A percentile compares a stretch with the other conserved stretches of the same genome.
Evolutionary conservation across 179 eudicot species (phyloP).

Genomic region (Monotropa hypopitys): DNA sequence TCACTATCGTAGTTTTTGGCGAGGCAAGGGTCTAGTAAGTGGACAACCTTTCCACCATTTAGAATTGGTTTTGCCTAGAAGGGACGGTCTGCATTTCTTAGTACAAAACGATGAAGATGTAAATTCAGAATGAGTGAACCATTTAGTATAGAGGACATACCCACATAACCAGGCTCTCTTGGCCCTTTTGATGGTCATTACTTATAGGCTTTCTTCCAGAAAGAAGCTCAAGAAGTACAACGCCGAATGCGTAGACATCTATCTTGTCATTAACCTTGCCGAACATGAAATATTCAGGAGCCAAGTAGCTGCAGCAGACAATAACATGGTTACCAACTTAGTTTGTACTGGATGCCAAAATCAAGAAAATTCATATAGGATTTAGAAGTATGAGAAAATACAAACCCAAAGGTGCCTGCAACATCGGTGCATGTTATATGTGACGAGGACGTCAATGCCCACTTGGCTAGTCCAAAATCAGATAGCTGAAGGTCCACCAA

Average conservation of each 20-base stretch:
- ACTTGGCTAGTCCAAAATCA: slow-evolving; percentile 78
- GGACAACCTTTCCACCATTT: slow-evolving; percentile 42
- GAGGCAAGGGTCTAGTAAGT: slow-evolving; percentile 58
- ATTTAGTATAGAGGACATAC: slow-evolving; percentile 26
- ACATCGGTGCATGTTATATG: slow-evolving; percentile 56
- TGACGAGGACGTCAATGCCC: slow-evolving; percentile 42
- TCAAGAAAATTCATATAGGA: neutral
- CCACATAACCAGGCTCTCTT: slow-evolving; percentile 87
- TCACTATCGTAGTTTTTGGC: slow-evolving; percentile 32
- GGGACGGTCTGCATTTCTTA: neutral
- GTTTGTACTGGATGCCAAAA: neutral
- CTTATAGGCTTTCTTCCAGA: slow-evolving; percentile 81
- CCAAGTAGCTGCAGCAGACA: slow-evolving; percentile 56
- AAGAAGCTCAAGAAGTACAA: slow-evolving; percentile 92
- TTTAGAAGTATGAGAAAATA: slow-evolving; percentile 7
- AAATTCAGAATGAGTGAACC: slow-evolving; percentile 1
- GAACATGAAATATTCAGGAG: slow-evolving; percentile 91
- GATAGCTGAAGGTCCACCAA: slow-evolving; percentile 44
- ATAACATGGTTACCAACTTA: neutral
- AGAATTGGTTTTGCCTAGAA: slow-evolving; percentile 71
- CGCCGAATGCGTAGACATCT: slow-evolving; percentile 89
- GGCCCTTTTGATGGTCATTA: slow-evolving; percentile 55
- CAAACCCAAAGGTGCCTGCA: slow-evolving; percentile 89
- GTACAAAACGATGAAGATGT: slow-evolving; percentile 1
- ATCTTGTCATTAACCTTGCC: slow-evolving; percentile 70